phyloP scores from a whole-genome alignment of 768 basidiomycete genomes.

The Termitomyces sp. region DNA sequence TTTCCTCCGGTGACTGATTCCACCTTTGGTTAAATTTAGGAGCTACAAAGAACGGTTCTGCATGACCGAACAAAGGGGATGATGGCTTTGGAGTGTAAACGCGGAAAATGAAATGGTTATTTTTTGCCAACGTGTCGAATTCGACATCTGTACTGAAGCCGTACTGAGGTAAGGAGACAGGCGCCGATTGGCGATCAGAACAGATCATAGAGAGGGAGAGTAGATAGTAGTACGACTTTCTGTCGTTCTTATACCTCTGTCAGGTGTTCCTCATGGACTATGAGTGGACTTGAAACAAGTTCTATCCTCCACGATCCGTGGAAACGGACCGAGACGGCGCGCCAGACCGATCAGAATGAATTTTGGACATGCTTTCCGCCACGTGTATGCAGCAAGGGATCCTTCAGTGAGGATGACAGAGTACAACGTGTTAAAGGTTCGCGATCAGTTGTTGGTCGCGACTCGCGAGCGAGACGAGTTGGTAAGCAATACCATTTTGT shows the following conservation, averaged over 20 bases:
- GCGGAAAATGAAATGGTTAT: conserved; percentile 75
- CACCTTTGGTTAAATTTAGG: conserved; percentile 56
- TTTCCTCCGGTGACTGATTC: conserved; percentile 28
- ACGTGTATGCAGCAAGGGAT: conserved; percentile 28
- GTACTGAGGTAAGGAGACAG: conserved; percentile 55
- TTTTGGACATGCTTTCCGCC: conserved; percentile 10
- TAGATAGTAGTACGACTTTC: background rate
- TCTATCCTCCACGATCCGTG: background rate
- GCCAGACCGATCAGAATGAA: background rate
- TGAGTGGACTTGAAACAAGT: conserved; percentile 25
- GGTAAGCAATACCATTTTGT: background rate
- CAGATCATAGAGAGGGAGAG: conserved; percentile 18
- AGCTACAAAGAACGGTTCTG: conserved; percentile 65
- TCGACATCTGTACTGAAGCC: conserved; percentile 62
- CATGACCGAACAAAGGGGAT: conserved; percentile 46
- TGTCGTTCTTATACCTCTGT: conserved; percentile 16
- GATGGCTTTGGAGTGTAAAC: conserved; percentile 70
- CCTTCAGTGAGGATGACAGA: background rate
- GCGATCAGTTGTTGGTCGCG: background rate
- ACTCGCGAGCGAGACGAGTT: too few species aligned
- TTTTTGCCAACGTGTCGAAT: conserved; percentile 55
- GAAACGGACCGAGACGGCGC: background rate
- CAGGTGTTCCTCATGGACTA: conserved; percentile 26
- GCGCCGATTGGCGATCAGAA: conserved; percentile 3
- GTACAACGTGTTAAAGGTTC: background rate